phyloP scores from a whole-genome alignment of 2,329 filamentous ascomycete species.

The Paracoccidioides brasiliensis region DNA sequence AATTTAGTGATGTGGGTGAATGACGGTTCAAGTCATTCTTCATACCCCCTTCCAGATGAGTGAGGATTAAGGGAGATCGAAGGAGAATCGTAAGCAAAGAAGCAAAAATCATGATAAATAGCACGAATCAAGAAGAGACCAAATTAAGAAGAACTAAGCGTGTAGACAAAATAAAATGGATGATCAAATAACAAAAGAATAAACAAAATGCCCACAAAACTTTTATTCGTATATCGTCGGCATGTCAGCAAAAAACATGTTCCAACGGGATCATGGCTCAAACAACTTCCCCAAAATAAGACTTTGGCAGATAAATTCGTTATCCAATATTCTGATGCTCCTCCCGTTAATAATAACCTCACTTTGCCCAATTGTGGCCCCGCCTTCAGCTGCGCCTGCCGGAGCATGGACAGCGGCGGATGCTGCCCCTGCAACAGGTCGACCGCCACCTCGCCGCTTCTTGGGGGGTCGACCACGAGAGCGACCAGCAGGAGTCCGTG shows the following conservation, averaged over 20 bases:
- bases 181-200: background rate
- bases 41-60: too few relatives aligned
- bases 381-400: constrained; percentile 22
- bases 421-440: constrained; percentile 32
- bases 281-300: constrained; percentile 72
- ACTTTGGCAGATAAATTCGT: constrained; percentile 86
- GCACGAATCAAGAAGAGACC: too few relatives aligned
- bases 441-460: constrained; percentile 4
- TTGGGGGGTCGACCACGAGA: background rate
- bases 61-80: too few relatives aligned
- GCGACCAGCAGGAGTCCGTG: background rate
- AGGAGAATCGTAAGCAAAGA: too few relatives aligned
- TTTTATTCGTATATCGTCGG: too few relatives aligned
- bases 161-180: background rate
- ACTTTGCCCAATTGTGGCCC: constrained; percentile 17
- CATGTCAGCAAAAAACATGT: too few relatives aligned
- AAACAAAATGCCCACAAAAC: too few relatives aligned
- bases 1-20: too few relatives aligned
- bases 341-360: constrained; percentile 31
- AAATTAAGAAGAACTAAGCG: too few relatives aligned
- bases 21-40: too few relatives aligned
- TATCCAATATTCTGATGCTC: constrained; percentile 55
- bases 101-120: too few relatives aligned
- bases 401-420: constrained; percentile 14
- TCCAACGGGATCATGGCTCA: constrained; percentile 33